Conservation (phyloP, 495 filamentous ascomycete species). For the Patellaria atrata region DNA sequence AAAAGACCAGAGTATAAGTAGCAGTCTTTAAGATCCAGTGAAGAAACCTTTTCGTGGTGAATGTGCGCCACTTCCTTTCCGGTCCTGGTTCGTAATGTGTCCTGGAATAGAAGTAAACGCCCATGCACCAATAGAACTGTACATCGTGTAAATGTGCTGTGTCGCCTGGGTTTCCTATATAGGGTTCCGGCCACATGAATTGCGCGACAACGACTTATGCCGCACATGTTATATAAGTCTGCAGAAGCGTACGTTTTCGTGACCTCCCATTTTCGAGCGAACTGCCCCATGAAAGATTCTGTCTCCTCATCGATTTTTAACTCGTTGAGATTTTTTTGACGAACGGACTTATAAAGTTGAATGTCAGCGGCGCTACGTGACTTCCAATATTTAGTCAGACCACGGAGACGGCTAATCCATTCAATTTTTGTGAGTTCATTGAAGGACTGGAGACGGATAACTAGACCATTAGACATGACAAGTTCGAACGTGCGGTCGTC, state of each 20-base stretch:
- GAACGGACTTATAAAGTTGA: slow-evolving; percentile 38
- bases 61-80: slow-evolving; percentile 46
- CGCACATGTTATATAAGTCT: slow-evolving; percentile 55
- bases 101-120: slow-evolving; percentile 49
- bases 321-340: slow-evolving; percentile 44
- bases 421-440: slow-evolving; percentile 42
- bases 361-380: slow-evolving; percentile 42
- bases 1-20: slow-evolving; percentile 59
- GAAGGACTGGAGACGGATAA: slow-evolving; percentile 53
- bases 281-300: slow-evolving; percentile 55
- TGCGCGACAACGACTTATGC: slow-evolving; percentile 47
- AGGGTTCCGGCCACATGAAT: slow-evolving; percentile 48
- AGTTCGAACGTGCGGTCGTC: slow-evolving; percentile 52
- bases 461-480: slow-evolving; percentile 44
- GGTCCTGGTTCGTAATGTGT: slow-evolving; percentile 39
- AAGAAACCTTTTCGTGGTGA: slow-evolving; percentile 45
- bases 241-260: slow-evolving; percentile 49
- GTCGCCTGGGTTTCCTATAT: slow-evolving; percentile 52
- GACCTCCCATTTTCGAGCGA: slow-evolving; percentile 61
- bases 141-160: slow-evolving; percentile 46
- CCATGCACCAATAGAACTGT: slow-evolving; percentile 50
- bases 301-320: slow-evolving; percentile 57
- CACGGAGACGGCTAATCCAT: slow-evolving; percentile 48
- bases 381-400: slow-evolving; percentile 53
- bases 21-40: slow-evolving; percentile 49